A percentile compares a stretch with the other conserved stretches of the same genome.
phyloP scores from a whole-genome alignment of 2,329 filamentous ascomycete genomes.

The Rugonectria rugulosa region DNA sequence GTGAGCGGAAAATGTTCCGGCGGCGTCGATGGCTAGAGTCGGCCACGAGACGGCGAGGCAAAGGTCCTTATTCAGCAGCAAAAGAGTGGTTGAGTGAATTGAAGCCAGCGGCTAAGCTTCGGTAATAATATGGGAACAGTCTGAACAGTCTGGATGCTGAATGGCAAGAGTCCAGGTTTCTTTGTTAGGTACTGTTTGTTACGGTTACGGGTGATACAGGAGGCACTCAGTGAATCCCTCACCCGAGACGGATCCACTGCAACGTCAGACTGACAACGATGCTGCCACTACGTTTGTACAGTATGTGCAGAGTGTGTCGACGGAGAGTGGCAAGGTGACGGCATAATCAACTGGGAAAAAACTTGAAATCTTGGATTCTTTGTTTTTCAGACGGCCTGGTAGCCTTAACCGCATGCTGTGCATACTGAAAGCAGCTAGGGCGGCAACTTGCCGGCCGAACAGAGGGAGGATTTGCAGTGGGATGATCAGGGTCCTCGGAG shows the following conservation, averaged over 20 bases:
- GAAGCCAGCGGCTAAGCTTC: constrained; percentile 12
- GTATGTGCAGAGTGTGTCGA: constrained; percentile 4
- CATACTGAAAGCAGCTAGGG: too few relatives aligned
- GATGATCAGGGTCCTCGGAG: constrained; percentile 13
- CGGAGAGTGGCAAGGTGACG: constrained; percentile 11
- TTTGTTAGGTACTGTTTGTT: constrained; percentile 2
- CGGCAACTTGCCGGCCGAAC: too few relatives aligned
- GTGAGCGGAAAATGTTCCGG: constrained; percentile 14
- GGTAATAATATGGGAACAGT: background rate
- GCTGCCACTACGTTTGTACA: too few relatives aligned
- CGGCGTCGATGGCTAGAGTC: background rate
- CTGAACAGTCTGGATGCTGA: background rate
- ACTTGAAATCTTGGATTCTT: background rate
- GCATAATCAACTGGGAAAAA: constrained; percentile 5
- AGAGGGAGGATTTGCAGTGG: background rate
- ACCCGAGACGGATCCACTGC: background rate
- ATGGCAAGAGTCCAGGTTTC: background rate
- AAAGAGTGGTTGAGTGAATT: background rate
- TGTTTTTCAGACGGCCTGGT: too few relatives aligned
- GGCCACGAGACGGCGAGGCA: background rate
- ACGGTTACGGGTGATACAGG: too few relatives aligned
- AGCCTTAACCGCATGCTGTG: too few relatives aligned
- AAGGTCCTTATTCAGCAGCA: constrained; percentile 11
- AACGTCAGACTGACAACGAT: constrained; percentile 15
- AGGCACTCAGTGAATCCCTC: too few relatives aligned